Percentiles rank a stretch among this genome's conserved stretches.
phyloP scores from a whole-genome alignment of 129 eudicot genomes.

The Cynara cardunculus region DNA sequence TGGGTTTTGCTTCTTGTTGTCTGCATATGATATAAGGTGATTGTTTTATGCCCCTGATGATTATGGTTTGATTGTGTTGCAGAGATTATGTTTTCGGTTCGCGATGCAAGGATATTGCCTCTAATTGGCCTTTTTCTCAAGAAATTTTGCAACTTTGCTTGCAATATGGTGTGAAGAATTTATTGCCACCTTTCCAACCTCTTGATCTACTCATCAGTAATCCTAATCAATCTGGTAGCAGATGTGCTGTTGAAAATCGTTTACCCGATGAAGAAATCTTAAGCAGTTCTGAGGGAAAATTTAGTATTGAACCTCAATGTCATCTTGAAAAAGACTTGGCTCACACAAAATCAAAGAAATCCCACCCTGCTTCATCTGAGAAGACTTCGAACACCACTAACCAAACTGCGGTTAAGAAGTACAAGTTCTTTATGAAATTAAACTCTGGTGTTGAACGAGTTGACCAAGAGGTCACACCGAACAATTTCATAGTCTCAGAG shows the following conservation, averaged over 20 bases:
- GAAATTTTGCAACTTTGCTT: constrained; percentile 56
- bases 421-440: constrained; percentile 36
- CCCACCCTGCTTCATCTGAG: constrained; percentile 20
- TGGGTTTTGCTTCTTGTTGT: neutral
- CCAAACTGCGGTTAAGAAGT: constrained; percentile 37
- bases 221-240: constrained; percentile 13
- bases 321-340: constrained; percentile 24
- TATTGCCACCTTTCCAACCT: constrained; percentile 74
- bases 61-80: constrained; percentile 29
- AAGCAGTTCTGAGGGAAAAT: constrained; percentile 22
- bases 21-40: constrained; percentile 22
- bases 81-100: constrained; percentile 56
- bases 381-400: constrained; percentile 26
- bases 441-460: constrained; percentile 21
- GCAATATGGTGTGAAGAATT: constrained; percentile 52
- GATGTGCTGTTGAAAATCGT: constrained; percentile 12
- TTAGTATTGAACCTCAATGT: neutral
- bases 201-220: constrained; percentile 39
- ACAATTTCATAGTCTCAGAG: constrained; percentile 31
- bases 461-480: constrained; percentile 22
- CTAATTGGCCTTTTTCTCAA: constrained; percentile 75
- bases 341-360: constrained; percentile 20
- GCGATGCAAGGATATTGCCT: constrained; percentile 51
- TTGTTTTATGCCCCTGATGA: neutral
- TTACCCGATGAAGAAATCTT: constrained; percentile 24